These are phyloP conservation scores for Xylaria venustula DNA, from an alignment of 495 filamentous ascomycete species.

Conservation along the genomic window DNA sequence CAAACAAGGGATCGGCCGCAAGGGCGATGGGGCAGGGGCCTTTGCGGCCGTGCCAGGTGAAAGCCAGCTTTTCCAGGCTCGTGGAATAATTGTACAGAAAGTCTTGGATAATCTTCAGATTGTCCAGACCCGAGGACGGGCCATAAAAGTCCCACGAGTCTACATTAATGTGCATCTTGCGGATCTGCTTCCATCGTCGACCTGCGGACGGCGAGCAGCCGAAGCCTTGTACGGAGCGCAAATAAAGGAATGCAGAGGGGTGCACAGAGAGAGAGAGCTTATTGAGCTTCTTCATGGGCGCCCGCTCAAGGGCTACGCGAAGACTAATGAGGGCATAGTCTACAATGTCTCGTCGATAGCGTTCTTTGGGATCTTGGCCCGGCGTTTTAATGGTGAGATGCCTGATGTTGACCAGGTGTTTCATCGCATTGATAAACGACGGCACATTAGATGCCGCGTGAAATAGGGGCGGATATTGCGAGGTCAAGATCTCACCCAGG, in stretches of 20 bases:
- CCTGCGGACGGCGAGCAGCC: slow-evolving; percentile 62
- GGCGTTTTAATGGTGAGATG: slow-evolving; percentile 71
- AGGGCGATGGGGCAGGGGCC: slow-evolving; percentile 67
- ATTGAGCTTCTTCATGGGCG: slow-evolving; percentile 55
- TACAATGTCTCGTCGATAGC: slow-evolving; percentile 69
- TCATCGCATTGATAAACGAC: slow-evolving; percentile 70
- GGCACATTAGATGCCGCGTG: slow-evolving; percentile 81
- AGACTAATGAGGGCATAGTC: slow-evolving; percentile 81
- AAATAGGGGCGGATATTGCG: slow-evolving; percentile 79
- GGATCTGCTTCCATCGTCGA: slow-evolving; percentile 70
- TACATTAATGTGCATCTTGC: slow-evolving; percentile 65
- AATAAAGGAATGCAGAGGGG: slow-evolving; percentile 65
- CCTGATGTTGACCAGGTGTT: slow-evolving; percentile 58
- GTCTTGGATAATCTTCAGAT: slow-evolving; percentile 72
- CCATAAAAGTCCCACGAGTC: slow-evolving; percentile 60
- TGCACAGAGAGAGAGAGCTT: slow-evolving; percentile 69
- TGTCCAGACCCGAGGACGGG: slow-evolving; percentile 56
- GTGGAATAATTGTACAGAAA: slow-evolving; percentile 65
- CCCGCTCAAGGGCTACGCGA: slow-evolving; percentile 71
- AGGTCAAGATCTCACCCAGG: slow-evolving; percentile 68
- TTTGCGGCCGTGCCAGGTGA: slow-evolving; percentile 68
- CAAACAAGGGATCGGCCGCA: slow-evolving; percentile 59
- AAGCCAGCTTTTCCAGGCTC: slow-evolving; percentile 61
- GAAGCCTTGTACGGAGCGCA: slow-evolving; percentile 64
- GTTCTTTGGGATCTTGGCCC: slow-evolving; percentile 62